These are phyloP conservation scores for Lonicera japonica DNA, from an alignment of 129 eudicot genomes.

Conservation along the genomic window DNA sequence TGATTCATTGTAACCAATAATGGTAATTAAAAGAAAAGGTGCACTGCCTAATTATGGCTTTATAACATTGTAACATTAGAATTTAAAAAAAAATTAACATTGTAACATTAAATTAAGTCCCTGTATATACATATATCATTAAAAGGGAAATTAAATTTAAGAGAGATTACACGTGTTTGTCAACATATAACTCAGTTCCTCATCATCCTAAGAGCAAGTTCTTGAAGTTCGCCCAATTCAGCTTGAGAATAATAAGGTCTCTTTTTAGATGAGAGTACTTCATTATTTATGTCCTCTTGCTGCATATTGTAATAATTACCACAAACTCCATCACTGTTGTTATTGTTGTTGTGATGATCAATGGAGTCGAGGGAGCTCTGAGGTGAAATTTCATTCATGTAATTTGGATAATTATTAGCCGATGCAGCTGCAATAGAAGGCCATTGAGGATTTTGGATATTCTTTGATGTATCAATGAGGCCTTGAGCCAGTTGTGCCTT, in stretches of 20 bases:
- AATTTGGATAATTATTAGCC: constrained; percentile 19
- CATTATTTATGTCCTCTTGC: constrained; percentile 38
- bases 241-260: constrained; percentile 44
- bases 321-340: constrained; percentile 24
- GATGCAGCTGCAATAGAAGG: constrained; percentile 21
- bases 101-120: not conserved
- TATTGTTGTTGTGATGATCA: constrained; percentile 19
- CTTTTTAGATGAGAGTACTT: constrained; percentile 31
- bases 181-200: constrained; percentile 33
- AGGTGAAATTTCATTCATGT: constrained; percentile 45
- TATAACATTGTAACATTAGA: no score
- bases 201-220: constrained; percentile 88
- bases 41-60: no score
- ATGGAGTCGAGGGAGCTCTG: constrained; percentile 77
- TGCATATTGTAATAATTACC: constrained; percentile 23
- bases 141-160: not conserved
- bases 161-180: not conserved
- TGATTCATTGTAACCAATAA: no score
- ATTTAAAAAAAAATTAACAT: no score
- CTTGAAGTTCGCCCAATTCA: constrained; percentile 92
- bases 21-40: no score
- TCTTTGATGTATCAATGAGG: constrained; percentile 42
- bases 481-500: constrained; percentile 73
- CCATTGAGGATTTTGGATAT: constrained; percentile 38
- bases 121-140: not conserved